These are phyloP conservation scores for Leccinum angustisporum DNA, from an alignment of 1,284 basidiomycete genomes.

Conservation along the genomic window DNA sequence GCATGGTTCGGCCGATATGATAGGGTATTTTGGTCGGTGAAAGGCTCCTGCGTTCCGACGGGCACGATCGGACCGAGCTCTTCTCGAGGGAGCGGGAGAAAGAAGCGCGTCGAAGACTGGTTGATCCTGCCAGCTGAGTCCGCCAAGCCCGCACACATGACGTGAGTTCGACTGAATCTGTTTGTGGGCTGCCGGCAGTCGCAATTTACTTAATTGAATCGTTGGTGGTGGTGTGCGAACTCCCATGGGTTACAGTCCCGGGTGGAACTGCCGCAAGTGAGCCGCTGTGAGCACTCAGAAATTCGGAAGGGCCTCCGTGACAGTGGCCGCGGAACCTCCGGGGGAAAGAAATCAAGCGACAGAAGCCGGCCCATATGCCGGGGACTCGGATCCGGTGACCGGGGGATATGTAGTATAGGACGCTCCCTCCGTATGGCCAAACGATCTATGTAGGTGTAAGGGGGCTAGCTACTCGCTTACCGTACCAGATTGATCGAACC, in stretches of 20 bases:
- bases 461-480: not conserved
- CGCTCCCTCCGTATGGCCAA: not conserved
- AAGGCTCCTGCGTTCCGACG: not conserved
- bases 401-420: not conserved
- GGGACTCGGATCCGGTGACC: not conserved
- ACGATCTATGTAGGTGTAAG: not conserved
- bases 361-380: not conserved
- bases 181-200: not conserved
- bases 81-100: not conserved
- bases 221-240: not conserved
- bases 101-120: not conserved
- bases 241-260: not conserved
- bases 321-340: not conserved
- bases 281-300: not conserved
- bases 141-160: not conserved
- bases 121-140: not conserved
- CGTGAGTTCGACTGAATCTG: not conserved
- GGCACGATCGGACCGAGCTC: not conserved
- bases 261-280: not conserved
- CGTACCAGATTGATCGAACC: not conserved
- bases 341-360: not conserved
- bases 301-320: not conserved
- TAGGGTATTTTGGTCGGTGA: not conserved
- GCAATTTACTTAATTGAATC: not conserved
- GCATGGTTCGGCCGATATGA: not conserved